Base-by-base conservation (phyloP, 306 rosid genomes). In the Castanopsis chinensis region DNA sequence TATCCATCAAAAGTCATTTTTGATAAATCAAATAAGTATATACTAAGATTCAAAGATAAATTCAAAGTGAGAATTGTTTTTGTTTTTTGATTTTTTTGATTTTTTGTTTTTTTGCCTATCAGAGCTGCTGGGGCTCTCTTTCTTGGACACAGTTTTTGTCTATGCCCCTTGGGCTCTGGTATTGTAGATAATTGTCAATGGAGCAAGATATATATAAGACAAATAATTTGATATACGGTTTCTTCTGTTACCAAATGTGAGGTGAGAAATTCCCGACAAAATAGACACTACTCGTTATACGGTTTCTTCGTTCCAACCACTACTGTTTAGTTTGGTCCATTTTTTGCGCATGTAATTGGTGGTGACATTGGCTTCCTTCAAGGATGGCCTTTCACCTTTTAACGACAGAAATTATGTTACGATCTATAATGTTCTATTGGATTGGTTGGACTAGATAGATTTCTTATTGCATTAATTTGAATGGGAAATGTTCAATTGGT, bases 1-100 rank as follows among this genome's bases (percentile, higher is more conserved):
- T 45, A 59, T 54, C 87, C 85, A 27, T 80, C 83, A 4, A 76
- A 58, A 14, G 86, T 28, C 88, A 85, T 85, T 1, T 20, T 80
- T 32, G 5, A 54, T 35, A 53, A 49, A 21, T 30, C 11, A 27
- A 28, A 13, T 65, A 25, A 21, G 7, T 35, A 25, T 18, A 51
- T 0, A 6, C 52, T 2, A 74, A 52, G 23, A 21, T 69, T 5
- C 30, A 37, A 14, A n/a, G 7, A 2, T 27, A 30, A 56, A 18
- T 9, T 18, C 20, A 14, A 79, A 57, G 33, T 60, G 53, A 5
- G 7, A 4, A 1, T 15, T 1, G 52, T 32, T 25, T 53, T 4
- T 69, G 12, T 64, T 30, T 35, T 27, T 53, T 49, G 1, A 3
- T 21, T 12, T 74, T 13, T 25, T 33, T 3, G 37, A 1, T 64